Percentiles rank a stretch among this genome's conserved stretches.
Conservation (phyloP, 371 early-diverging fungal species). For the Circinella umbellata region DNA sequence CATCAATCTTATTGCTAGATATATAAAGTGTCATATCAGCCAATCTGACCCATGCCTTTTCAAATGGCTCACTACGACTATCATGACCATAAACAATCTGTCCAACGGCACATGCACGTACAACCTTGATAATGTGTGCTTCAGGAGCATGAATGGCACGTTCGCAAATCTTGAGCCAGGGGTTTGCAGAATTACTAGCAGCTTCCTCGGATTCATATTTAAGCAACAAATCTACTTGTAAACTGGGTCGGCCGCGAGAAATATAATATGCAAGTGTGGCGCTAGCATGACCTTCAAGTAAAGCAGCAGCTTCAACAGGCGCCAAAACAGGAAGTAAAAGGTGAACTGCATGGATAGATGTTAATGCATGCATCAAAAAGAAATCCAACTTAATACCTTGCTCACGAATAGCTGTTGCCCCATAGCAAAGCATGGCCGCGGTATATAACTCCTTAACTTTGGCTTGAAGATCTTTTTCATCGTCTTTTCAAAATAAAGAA, state of each 20-base stretch:
- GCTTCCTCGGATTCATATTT: conserved; percentile 24
- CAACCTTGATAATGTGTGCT: conserved; percentile 58
- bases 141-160: conserved; percentile 51
- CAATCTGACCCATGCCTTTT: conserved; percentile 32
- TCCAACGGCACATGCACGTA: conserved; percentile 50
- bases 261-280: conserved; percentile 42
- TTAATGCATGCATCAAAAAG: conserved; percentile 61
- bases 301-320: conserved; percentile 37
- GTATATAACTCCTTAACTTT: conserved; percentile 45
- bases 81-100: conserved; percentile 45
- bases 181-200: conserved; percentile 27
- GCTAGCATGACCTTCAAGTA: conserved; percentile 48
- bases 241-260: conserved; percentile 44
- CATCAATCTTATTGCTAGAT: conserved; percentile 24
- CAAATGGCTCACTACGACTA: conserved; percentile 8
- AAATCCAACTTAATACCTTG: conserved; percentile 44
- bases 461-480: conserved; percentile 29
- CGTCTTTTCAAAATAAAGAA: conserved; percentile 18
- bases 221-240: conserved; percentile 41
- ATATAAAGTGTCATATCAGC: conserved; percentile 46
- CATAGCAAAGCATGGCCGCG: conserved; percentile 27
- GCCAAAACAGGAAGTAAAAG: conserved; percentile 31
- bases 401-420: conserved; percentile 38
- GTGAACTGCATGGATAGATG: conserved; percentile 58
- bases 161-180: conserved; percentile 53